phyloP scores from a whole-genome alignment of 345 rosid genomes.

The Atalantia buxifolia region DNA sequence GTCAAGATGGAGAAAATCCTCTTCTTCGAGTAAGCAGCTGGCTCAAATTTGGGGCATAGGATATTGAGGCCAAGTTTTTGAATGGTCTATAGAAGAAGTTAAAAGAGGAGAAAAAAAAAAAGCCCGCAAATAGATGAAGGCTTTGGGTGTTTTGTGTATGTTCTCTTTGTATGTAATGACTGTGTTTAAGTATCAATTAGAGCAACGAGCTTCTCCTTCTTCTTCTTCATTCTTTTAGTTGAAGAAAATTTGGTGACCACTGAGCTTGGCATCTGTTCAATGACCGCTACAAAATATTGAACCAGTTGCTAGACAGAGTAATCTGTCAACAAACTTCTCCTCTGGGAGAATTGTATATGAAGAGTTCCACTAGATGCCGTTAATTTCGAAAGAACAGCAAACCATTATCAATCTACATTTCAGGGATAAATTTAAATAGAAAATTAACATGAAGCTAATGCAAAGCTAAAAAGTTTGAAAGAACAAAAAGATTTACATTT shows the following conservation, averaged over 20 bases:
- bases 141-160: background rate
- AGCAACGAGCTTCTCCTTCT: background rate
- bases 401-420: no score
- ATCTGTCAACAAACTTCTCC: no score
- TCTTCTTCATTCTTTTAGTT: background rate
- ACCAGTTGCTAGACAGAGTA: no score
- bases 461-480: background rate
- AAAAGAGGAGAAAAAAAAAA: background rate
- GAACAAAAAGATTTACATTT: no score
- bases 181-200: background rate
- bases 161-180: background rate
- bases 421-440: background rate
- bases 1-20: constrained; percentile 30
- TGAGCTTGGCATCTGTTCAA: no score
- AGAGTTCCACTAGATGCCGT: no score
- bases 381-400: no score
- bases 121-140: background rate
- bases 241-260: background rate
- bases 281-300: no score
- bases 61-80: background rate
- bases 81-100: background rate
- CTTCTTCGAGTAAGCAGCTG: constrained; percentile 13
- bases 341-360: no score
- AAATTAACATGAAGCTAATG: background rate
- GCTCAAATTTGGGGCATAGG: constrained; percentile 11